These are phyloP conservation scores for Leptographium wingfieldii DNA, from an alignment of 2,329 filamentous ascomycete species.

Conservation along the genomic window DNA sequence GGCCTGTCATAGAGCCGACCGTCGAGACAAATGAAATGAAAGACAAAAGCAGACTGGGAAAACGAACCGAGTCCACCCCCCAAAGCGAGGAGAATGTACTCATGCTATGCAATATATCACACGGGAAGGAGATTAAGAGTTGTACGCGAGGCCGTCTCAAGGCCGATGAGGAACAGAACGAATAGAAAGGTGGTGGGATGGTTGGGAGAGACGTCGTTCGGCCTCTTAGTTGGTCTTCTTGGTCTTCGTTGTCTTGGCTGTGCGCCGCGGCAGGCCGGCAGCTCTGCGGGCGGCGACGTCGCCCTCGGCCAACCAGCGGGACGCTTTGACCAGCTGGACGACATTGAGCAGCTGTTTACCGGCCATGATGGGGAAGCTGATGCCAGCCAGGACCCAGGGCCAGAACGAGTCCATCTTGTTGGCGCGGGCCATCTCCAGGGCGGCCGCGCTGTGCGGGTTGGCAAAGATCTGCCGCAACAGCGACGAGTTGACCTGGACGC, in stretches of 20 bases:
- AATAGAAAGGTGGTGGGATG: not conserved
- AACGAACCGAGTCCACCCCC: not conserved
- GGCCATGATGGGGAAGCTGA: conserved; percentile 78
- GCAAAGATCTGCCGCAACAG: conserved; percentile 65
- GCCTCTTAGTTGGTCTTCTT: no score
- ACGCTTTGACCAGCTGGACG: conserved; percentile 86
- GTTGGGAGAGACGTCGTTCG: no score
- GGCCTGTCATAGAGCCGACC: not conserved
- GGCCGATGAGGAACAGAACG: not conserved
- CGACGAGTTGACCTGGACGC: conserved; percentile 57
- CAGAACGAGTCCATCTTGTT: conserved; percentile 61
- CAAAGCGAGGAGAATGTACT: not conserved
- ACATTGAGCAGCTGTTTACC: conserved; percentile 91
- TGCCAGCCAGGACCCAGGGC: conserved; percentile 68
- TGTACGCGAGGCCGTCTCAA: no score
- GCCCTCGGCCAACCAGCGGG: conserved; percentile 85
- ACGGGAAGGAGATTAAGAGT: no score
- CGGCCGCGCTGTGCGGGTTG: conserved; percentile 82
- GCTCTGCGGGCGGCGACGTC: conserved; percentile 55
- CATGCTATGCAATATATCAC: not conserved
- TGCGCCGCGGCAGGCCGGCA: conserved; percentile 35
- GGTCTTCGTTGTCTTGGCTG: conserved; percentile 20
- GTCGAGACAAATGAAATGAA: not conserved
- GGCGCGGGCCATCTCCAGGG: conserved; percentile 80
- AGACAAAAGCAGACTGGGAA: not conserved